Evolutionary conservation across 2,329 filamentous ascomycete genomes (phyloP).

Genomic region (Ascochyta koolunga): DNA sequence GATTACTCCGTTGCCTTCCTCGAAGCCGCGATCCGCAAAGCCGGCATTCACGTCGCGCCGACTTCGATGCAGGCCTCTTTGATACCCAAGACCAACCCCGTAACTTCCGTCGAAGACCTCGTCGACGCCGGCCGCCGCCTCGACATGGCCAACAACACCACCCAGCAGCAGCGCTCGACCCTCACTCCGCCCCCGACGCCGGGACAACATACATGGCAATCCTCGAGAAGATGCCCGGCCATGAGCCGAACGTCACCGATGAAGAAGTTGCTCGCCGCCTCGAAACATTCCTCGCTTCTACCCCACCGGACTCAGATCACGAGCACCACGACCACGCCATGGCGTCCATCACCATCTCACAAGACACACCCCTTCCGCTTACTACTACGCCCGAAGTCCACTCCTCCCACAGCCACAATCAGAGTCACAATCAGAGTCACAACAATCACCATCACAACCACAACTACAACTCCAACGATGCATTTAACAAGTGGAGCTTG

Average conservation of each 20-base stretch:
- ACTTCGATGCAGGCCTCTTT: conserved; percentile 29
- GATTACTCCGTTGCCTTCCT: conserved; percentile 95
- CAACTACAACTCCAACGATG: not conserved
- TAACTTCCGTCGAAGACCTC: conserved; percentile 54
- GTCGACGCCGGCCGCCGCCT: conserved; percentile 54
- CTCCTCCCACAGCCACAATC: not conserved
- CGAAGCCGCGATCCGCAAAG: conserved; percentile 89
- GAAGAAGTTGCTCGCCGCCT: conserved; percentile 56
- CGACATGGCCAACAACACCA: conserved; percentile 32
- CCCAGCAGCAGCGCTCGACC: conserved; percentile 30
- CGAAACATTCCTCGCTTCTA: conserved; percentile 58
- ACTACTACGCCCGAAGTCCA: conserved; percentile 14
- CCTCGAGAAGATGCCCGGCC: conserved; percentile 37
- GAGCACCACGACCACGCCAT: conserved; percentile 39
- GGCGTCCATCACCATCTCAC: conserved; percentile 37
- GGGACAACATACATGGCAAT: conserved; percentile 42
- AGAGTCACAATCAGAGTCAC: not conserved
- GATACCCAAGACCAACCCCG: conserved; percentile 35
- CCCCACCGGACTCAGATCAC: conserved; percentile 54
- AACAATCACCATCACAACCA: not conserved
- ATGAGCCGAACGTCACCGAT: conserved; percentile 47
- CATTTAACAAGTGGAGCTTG: conserved; percentile 30
- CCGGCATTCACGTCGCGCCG: conserved; percentile 73
- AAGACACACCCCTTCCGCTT: conserved; percentile 23
- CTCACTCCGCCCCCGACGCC: conserved; percentile 51